These are phyloP conservation scores for Colletotrichum noveboracense DNA, from an alignment of 2,329 filamentous ascomycete genomes.

Conservation along the genomic window DNA sequence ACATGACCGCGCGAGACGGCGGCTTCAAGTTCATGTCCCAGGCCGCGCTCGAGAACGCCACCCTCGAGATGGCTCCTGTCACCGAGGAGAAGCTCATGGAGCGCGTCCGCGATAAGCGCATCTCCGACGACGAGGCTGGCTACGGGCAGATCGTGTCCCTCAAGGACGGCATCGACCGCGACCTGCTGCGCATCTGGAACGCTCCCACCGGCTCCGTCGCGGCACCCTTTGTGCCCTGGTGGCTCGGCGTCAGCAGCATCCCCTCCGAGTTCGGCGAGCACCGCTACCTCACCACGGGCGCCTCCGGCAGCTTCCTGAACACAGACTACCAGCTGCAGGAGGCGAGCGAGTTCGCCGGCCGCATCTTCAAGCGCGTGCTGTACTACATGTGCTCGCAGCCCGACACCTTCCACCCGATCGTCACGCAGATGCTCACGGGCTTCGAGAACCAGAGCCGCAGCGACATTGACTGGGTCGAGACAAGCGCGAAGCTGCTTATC, in stretches of 20 bases:
- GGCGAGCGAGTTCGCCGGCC: slow-evolving; percentile 28
- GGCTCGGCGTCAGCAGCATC: slow-evolving; percentile 28
- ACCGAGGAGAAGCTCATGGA: slow-evolving; percentile 53
- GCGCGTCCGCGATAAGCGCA: slow-evolving; percentile 30
- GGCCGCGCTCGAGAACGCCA: slow-evolving; percentile 27
- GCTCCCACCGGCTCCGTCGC: slow-evolving; percentile 30
- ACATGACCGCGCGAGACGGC: slow-evolving; percentile 27
- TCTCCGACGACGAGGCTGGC: slow-evolving; percentile 31
- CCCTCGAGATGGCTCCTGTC: slow-evolving; percentile 48
- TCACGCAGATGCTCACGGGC: slow-evolving; percentile 27
- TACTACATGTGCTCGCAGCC: slow-evolving; percentile 33
- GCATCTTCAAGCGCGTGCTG: slow-evolving; percentile 31
- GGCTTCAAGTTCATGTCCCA: slow-evolving; percentile 36
- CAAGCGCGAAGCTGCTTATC: slow-evolving; percentile 23
- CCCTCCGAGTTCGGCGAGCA: slow-evolving; percentile 31
- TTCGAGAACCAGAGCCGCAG: slow-evolving; percentile 27
- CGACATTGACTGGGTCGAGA: slow-evolving; percentile 28
- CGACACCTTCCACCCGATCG: slow-evolving; percentile 25
- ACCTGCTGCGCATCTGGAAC: slow-evolving; percentile 29
- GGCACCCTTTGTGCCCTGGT: slow-evolving; percentile 31
- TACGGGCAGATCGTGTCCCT: slow-evolving; percentile 32
- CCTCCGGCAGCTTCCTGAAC: slow-evolving; percentile 29
- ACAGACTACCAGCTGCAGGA: slow-evolving; percentile 31
- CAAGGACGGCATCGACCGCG: slow-evolving; percentile 21
- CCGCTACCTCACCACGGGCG: slow-evolving; percentile 31